phyloP scores from a whole-genome alignment of 2,329 filamentous ascomycete genomes.

The Fusarium chlamydosporum region DNA sequence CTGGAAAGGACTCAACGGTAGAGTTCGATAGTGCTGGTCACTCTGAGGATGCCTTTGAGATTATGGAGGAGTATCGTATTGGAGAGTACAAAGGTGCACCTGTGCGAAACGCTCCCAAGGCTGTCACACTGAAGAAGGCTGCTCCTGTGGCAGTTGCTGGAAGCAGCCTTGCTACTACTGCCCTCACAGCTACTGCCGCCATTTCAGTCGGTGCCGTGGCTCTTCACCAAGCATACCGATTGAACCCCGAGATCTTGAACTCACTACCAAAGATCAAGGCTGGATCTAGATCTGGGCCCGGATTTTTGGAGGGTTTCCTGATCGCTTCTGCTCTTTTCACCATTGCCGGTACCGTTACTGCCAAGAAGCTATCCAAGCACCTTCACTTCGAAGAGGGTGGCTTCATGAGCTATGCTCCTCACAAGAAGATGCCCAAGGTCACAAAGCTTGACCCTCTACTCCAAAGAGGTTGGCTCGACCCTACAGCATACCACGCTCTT shows the following conservation, averaged over 20 bases:
- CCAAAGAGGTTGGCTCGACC: conserved; percentile 63
- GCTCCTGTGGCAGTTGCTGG: conserved; percentile 34
- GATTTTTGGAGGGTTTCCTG: conserved; percentile 32
- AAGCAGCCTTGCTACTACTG: conserved; percentile 2
- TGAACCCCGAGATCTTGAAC: conserved; percentile 24
- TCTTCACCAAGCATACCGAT: conserved; percentile 35
- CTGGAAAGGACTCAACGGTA: conserved; percentile 82
- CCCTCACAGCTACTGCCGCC: conserved; percentile 25
- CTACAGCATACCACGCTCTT: conserved; percentile 63
- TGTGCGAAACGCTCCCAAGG: conserved; percentile 23
- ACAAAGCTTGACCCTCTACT: conserved; percentile 51
- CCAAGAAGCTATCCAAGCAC: conserved; percentile 52
- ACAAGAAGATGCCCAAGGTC: conserved; percentile 57
- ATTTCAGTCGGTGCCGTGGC: conserved; percentile 26
- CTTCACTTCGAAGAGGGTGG: conserved; percentile 49
- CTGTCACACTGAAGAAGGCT: conserved; percentile 30
- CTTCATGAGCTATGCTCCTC: conserved; percentile 49
- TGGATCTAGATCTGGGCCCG: conserved; percentile 23
- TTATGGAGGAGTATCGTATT: conserved; percentile 57
- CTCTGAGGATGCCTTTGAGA: conserved; percentile 71
- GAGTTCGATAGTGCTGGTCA: conserved; percentile 89
- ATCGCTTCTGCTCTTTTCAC: conserved; percentile 42
- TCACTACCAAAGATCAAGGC: conserved; percentile 28
- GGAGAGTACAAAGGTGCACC: conserved; percentile 56
- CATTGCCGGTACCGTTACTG: conserved; percentile 51